These are phyloP conservation scores for Umbilicaria muhlenbergii DNA, from an alignment of 495 filamentous ascomycete genomes.

Conservation along the genomic window DNA sequence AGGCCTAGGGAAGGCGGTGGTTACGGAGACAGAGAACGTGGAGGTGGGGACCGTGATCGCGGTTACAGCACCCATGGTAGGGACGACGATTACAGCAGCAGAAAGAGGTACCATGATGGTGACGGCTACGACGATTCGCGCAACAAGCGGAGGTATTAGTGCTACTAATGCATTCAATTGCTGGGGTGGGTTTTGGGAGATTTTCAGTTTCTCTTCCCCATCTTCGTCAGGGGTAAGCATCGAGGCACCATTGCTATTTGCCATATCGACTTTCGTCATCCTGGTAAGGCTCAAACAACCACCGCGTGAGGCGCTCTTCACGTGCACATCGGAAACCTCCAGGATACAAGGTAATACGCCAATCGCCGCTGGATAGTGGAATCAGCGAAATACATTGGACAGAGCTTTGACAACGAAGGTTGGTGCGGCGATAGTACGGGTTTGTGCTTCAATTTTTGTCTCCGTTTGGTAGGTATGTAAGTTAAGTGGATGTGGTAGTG, in stretches of 20 bases:
- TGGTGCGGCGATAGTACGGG: not conserved
- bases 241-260: not conserved
- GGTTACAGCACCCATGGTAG: slow-evolving; percentile 46
- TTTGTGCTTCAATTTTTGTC: slow-evolving; percentile 9
- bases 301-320: too few species aligned
- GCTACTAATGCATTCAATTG: slow-evolving; percentile 20
- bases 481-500: slow-evolving; percentile 17
- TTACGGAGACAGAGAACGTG: slow-evolving; percentile 32
- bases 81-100: slow-evolving; percentile 39
- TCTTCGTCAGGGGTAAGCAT: slow-evolving; percentile 48
- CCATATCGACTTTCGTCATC: too few species aligned
- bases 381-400: too few species aligned
- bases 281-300: too few species aligned
- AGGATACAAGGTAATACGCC: too few species aligned
- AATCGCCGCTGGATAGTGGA: too few species aligned
- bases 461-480: slow-evolving; percentile 34
- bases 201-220: slow-evolving; percentile 35
- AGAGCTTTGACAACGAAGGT: too few species aligned
- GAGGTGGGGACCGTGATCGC: slow-evolving; percentile 41
- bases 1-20: slow-evolving; percentile 25
- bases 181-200: slow-evolving; percentile 31
- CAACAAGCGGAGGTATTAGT: slow-evolving; percentile 60
- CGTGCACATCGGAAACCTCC: too few species aligned
- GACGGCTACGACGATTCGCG: slow-evolving; percentile 63
- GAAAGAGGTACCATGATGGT: slow-evolving; percentile 37